Evolutionary conservation across 345 rosid genomes (phyloP).

Genomic region (Microcos paniculata): DNA sequence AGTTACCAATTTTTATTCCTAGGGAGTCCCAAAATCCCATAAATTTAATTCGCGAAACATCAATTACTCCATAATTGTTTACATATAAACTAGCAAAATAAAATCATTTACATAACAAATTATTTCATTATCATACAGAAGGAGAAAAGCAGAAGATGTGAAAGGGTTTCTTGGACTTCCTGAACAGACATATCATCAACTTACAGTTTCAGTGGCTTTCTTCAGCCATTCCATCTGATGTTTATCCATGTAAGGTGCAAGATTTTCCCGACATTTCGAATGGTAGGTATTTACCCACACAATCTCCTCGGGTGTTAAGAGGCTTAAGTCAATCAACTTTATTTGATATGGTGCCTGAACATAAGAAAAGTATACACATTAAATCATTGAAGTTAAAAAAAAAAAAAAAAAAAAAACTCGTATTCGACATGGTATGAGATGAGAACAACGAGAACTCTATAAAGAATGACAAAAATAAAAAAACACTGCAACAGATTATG

Average conservation of each 20-base stretch:
- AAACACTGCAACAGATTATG: background rate
- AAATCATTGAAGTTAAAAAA: background rate
- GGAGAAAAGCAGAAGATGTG: background rate
- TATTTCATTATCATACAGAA: background rate
- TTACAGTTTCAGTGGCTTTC: constrained; percentile 78
- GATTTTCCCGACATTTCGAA: constrained; percentile 63
- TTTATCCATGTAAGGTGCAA: constrained; percentile 66
- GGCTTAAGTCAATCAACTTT: constrained; percentile 65
- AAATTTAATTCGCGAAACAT: background rate
- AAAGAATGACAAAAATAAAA: background rate
- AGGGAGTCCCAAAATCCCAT: background rate
- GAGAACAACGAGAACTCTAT: background rate
- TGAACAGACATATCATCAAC: constrained; percentile 25
- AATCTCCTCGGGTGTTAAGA: constrained; percentile 60
- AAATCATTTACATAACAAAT: background rate
- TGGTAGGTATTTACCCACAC: constrained; percentile 84
- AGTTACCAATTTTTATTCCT: background rate
- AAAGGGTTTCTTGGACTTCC: background rate
- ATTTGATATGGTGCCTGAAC: constrained; percentile 83
- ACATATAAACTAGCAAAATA: background rate
- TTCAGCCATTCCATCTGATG: constrained; percentile 79
- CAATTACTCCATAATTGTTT: background rate
- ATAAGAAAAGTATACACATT: background rate
- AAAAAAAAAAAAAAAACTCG: background rate
- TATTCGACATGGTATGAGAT: background rate